A percentile compares a stretch with the other conserved stretches of the same genome.
phyloP scores from a whole-genome alignment of 305 asterid genomes.

The Solanum aculeatissimum region DNA sequence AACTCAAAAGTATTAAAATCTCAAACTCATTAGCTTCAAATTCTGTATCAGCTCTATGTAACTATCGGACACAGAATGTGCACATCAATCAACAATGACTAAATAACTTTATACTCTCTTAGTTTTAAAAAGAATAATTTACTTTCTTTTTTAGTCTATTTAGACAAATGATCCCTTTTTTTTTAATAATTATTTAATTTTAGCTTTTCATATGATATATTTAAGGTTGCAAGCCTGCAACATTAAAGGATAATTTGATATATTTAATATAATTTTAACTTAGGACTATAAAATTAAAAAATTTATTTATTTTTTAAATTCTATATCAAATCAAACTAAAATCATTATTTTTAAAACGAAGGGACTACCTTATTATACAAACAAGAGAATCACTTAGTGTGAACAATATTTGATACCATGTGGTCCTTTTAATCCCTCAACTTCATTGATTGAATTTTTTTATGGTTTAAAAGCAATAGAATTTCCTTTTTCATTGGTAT shows the following conservation, averaged over 20 bases:
- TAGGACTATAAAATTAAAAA: too few relatives aligned
- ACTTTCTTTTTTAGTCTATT: too few relatives aligned
- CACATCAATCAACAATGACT: background rate
- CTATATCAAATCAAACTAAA: too few relatives aligned
- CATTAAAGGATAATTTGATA: too few relatives aligned
- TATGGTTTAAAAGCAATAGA: background rate
- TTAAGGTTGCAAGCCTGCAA: rapidly evolving
- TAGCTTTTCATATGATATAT: too few relatives aligned
- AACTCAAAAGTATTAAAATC: background rate
- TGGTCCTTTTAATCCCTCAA: background rate
- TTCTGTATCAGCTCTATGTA: background rate
- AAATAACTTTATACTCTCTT: background rate
- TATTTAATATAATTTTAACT: too few relatives aligned
- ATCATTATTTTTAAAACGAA: too few relatives aligned
- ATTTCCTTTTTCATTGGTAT: background rate
- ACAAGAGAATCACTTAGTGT: background rate
- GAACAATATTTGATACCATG: background rate
- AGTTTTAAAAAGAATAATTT: too few relatives aligned
- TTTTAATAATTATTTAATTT: too few relatives aligned
- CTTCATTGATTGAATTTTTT: background rate
- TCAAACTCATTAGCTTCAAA: background rate
- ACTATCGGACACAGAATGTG: background rate
- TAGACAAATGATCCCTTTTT: too few relatives aligned
- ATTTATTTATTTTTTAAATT: too few relatives aligned
- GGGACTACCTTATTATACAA: background rate